A percentile compares a stretch with the other conserved stretches of the same genome.
These are phyloP conservation scores for Setaria viridis DNA, from an alignment of 202 grass and related monocot genomes.

Conservation along the genomic window DNA sequence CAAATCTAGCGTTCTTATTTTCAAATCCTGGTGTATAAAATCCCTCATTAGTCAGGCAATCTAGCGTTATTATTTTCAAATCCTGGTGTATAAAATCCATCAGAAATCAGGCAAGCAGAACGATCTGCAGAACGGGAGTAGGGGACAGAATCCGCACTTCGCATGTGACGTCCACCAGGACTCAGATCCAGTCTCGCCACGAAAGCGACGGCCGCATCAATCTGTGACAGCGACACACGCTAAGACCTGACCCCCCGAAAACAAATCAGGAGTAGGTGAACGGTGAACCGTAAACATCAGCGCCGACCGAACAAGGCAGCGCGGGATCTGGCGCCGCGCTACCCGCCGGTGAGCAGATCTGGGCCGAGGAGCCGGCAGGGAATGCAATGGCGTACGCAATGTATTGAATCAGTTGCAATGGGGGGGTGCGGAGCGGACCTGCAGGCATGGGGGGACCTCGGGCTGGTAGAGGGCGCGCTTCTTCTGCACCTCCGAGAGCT, in stretches of 20 bases:
- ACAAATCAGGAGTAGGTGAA: conserved; percentile 34
- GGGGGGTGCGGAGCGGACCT: conserved; percentile 47
- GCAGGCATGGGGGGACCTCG: conserved; percentile 89
- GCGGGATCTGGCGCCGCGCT: conserved; percentile 51
- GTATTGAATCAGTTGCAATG: not conserved
- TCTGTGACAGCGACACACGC: conserved; percentile 17
- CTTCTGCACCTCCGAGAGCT: conserved; percentile 91
- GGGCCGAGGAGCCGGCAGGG: not conserved
- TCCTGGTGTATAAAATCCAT: not conserved
- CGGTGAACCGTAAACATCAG: not conserved
- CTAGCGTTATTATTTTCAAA: conserved; percentile 6
- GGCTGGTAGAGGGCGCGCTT: conserved; percentile 77
- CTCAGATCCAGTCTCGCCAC: conserved; percentile 47
- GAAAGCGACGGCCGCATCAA: conserved; percentile 36
- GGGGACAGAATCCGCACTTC: conserved; percentile 8
- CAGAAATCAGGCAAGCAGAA: conserved; percentile 6
- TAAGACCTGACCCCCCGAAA: not conserved
- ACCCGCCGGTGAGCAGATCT: conserved; percentile 40
- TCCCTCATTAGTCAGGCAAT: not conserved
- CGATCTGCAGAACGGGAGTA: conserved; percentile 26
- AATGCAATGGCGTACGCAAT: conserved; percentile 34
- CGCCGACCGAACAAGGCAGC: not conserved
- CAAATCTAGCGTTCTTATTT: too few relatives aligned
- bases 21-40: too few relatives aligned
- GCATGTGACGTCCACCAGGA: conserved; percentile 12